Conservation (phyloP, 805 yeast species). For the Grigorovia humatica region DNA sequence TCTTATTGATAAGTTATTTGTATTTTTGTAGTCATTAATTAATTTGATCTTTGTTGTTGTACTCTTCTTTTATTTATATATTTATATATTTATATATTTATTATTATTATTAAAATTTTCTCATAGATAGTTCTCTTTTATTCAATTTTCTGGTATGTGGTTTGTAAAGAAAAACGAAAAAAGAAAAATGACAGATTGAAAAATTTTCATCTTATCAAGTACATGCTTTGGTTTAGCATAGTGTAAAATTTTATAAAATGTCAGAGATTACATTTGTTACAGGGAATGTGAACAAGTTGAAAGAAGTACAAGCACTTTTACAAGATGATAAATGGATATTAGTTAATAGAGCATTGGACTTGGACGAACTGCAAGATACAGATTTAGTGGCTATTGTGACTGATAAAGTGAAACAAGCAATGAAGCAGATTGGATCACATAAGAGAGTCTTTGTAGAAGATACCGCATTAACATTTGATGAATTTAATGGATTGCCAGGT, state of each 20-base stretch:
- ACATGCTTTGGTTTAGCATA: too few relatives aligned
- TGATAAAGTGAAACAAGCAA: constrained; percentile 62
- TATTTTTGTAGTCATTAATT: not conserved
- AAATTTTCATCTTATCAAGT: too few relatives aligned
- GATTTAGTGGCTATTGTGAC: constrained; percentile 63
- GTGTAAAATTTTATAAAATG: not conserved
- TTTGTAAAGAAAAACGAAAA: too few relatives aligned
- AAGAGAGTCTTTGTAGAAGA: constrained; percentile 87
- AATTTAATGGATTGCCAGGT: constrained; percentile 81
- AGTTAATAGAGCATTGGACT: constrained; percentile 58
- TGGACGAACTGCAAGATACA: constrained; percentile 90
- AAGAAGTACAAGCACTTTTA: constrained; percentile 73
- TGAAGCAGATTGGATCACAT: constrained; percentile 52
- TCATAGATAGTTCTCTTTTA: not conserved
- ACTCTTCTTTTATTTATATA: not conserved
- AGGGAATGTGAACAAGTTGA: constrained; percentile 81
- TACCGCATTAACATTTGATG: constrained; percentile 78
- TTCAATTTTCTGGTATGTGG: too few relatives aligned
- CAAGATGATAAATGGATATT: constrained; percentile 29
- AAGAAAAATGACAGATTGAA: too few relatives aligned
- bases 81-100: not conserved
- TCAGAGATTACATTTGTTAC: constrained; percentile 57
- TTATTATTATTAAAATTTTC: not conserved
- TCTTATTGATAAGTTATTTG: not conserved
- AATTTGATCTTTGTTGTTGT: not conserved